Evolutionary conservation across 139 green algal genomes (phyloP).

Genomic region (Zygnema cylindricum): DNA sequence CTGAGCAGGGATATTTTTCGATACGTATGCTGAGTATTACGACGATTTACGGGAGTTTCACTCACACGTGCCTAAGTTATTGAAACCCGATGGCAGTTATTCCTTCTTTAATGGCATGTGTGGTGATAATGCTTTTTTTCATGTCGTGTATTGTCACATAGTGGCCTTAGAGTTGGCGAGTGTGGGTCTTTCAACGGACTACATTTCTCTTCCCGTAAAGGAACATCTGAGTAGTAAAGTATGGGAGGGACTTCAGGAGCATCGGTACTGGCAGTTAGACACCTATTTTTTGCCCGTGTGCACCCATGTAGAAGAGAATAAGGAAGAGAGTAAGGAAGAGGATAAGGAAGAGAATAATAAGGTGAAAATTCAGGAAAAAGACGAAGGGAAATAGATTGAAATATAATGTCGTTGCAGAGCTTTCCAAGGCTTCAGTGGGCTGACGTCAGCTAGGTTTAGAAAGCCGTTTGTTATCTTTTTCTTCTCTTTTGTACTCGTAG

Average conservation of each 20-base stretch:
- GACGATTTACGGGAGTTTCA: conserved; percentile 80
- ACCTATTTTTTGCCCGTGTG: conserved; percentile 43
- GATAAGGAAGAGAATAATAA: too few species aligned
- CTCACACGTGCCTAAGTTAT: conserved; percentile 72
- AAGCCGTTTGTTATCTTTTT: too few species aligned
- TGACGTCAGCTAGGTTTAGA: too few species aligned
- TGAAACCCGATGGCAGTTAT: conserved; percentile 83
- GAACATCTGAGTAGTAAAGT: conserved; percentile 60
- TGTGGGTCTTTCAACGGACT: conserved; percentile 73
- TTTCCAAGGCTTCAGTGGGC: too few species aligned
- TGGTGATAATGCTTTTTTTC: conserved; percentile 85
- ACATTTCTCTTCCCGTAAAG: conserved; percentile 76
- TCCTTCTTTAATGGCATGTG: conserved; percentile 93
- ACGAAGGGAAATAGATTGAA: too few species aligned
- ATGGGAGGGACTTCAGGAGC: conserved; percentile 78
- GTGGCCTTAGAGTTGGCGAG: conserved; percentile 66
- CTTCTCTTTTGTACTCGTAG: too few species aligned
- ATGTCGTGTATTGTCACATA: conserved; percentile 81
- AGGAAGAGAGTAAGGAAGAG: background rate
- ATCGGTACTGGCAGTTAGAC: conserved; percentile 55
- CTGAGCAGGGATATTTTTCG: conserved; percentile 95
- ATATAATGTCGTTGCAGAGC: too few species aligned
- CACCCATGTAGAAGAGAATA: background rate
- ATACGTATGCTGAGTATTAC: conserved; percentile 94
- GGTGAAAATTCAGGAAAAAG: too few species aligned